A percentile compares a stretch with the other conserved stretches of the same genome.
Conservation (phyloP, 352 stramenopile species). For the Phytophthora capsici region DNA sequence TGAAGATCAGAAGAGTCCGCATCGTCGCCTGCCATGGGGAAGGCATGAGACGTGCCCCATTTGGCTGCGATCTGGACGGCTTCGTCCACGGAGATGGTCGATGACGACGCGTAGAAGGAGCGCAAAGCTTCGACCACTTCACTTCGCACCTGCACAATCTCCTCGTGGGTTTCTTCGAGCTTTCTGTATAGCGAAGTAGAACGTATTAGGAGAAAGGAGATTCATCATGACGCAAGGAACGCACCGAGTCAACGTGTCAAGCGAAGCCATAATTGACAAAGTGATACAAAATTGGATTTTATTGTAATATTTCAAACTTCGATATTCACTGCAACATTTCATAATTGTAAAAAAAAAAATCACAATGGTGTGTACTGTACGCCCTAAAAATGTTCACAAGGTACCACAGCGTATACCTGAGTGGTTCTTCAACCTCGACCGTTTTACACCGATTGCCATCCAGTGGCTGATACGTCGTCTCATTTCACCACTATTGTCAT, state of each 20-base stretch:
- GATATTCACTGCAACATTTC: background rate
- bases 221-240: background rate
- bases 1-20: constrained; percentile 52
- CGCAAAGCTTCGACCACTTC: constrained; percentile 68
- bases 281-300: background rate
- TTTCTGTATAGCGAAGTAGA: constrained; percentile 40
- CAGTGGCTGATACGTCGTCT: too few relatives aligned
- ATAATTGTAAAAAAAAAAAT: background rate
- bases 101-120: constrained; percentile 68
- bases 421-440: too few relatives aligned
- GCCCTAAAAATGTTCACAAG: too few relatives aligned
- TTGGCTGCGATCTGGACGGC: constrained; percentile 62
- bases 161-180: constrained; percentile 66
- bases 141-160: constrained; percentile 62
- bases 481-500: too few relatives aligned
- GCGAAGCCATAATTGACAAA: constrained; percentile 16
- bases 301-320: background rate
- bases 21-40: constrained; percentile 9
- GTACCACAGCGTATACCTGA: too few relatives aligned
- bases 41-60: constrained; percentile 43
- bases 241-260: constrained; percentile 28
- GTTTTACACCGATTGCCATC: too few relatives aligned
- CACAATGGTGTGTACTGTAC: too few relatives aligned
- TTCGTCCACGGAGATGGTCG: constrained; percentile 62
- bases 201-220: background rate